Conservation (phyloP, 192 early-diverging fungal genomes). For the Anaeromyces robustus region DNA sequence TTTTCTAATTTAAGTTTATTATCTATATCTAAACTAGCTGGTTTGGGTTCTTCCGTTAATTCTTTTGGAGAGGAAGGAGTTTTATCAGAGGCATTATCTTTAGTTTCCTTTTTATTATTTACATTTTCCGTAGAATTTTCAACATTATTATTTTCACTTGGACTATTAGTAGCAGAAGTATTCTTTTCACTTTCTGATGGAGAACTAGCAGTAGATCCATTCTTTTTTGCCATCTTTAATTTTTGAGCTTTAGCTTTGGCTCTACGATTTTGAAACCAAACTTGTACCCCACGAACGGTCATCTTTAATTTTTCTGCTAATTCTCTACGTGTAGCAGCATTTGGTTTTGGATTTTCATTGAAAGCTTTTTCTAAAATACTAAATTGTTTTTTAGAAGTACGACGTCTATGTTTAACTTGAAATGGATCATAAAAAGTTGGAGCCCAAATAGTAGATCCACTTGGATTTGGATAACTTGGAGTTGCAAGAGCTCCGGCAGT, state of each 20-base stretch:
- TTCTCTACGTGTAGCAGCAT: constrained; percentile 32
- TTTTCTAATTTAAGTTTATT: background rate
- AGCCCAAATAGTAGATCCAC: background rate
- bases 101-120: background rate
- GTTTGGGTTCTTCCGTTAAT: background rate
- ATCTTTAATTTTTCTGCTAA: constrained; percentile 46
- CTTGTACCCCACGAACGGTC: constrained; percentile 59
- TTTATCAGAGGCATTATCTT: background rate
- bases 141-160: background rate
- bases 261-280: constrained; percentile 75
- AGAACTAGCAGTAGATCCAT: background rate
- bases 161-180: no score
- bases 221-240: background rate
- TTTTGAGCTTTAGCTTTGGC: constrained; percentile 45
- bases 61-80: background rate
- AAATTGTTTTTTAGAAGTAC: constrained; percentile 56
- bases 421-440: constrained; percentile 60
- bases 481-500: background rate
- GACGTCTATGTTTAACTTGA: constrained; percentile 57
- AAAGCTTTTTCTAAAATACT: constrained; percentile 54
- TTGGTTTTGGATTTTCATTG: constrained; percentile 52
- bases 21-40: background rate
- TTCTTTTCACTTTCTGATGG: background rate
- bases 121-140: background rate
- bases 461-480: background rate